Conservation (phyloP, 176 grass and related monocot species). For the Elaeis guineensis region DNA sequence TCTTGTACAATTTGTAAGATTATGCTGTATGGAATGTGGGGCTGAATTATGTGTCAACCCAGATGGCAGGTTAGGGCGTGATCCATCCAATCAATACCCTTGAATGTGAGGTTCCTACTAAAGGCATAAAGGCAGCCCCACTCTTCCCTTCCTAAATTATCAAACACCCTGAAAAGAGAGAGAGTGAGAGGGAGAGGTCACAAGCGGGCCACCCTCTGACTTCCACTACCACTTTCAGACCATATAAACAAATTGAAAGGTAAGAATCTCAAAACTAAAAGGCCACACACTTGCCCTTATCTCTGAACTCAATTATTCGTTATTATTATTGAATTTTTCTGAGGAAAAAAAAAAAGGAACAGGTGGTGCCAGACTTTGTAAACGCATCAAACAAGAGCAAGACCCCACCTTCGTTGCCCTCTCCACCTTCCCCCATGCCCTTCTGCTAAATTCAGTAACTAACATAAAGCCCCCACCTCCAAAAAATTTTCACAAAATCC, state of each 20-base stretch:
- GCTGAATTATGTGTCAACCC: too few species aligned
- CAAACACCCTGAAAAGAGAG: neutral
- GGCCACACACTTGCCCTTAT: slow-evolving; percentile 9
- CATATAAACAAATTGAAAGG: slow-evolving; percentile 17
- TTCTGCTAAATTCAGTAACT: slow-evolving; percentile 18
- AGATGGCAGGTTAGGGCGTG: too few species aligned
- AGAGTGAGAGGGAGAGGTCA: neutral
- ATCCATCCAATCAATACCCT: too few species aligned
- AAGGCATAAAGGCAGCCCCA: too few species aligned
- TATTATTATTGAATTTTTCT: slow-evolving; percentile 19
- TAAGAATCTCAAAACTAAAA: slow-evolving; percentile 21
- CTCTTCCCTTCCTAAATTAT: too few species aligned
- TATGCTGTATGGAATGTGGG: too few species aligned
- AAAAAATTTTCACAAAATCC: slow-evolving; percentile 19
- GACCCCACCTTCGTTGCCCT: slow-evolving; percentile 21
- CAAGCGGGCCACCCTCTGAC: slow-evolving; percentile 7
- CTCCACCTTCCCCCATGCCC: slow-evolving; percentile 19
- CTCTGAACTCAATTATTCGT: slow-evolving; percentile 28
- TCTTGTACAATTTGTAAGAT: too few species aligned
- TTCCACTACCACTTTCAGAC: slow-evolving; percentile 14
- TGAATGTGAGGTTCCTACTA: too few species aligned
- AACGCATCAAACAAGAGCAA: slow-evolving; percentile 28
- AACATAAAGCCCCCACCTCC: neutral
- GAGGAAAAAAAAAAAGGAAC: slow-evolving; percentile 11
- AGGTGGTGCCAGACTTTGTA: neutral